Conservation (phyloP, 257 asterid species). For the Buddleja alternifolia region DNA sequence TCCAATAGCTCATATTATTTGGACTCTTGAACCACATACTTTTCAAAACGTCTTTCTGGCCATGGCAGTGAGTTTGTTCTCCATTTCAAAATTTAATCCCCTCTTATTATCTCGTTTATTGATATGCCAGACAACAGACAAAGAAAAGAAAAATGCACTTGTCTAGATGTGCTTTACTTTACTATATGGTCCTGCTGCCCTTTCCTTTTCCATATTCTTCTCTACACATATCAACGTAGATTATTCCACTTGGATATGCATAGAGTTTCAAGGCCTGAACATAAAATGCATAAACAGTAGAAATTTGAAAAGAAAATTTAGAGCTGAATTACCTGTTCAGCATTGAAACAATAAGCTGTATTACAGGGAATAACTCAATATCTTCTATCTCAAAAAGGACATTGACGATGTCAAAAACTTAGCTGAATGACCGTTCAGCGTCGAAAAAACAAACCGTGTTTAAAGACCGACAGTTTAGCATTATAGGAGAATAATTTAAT, state of each 20-base stretch:
- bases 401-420: not conserved
- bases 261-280: constrained; percentile 13
- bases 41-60: constrained; percentile 65
- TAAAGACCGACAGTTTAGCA: not conserved
- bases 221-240: constrained; percentile 14
- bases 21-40: constrained; percentile 72
- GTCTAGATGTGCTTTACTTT: constrained; percentile 22
- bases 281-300: constrained; percentile 3
- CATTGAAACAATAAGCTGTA: not conserved
- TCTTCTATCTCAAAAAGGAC: no score
- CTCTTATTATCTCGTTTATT: constrained; percentile 13
- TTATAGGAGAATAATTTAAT: constrained; percentile 10
- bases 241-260: constrained; percentile 27
- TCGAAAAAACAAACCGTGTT: not conserved
- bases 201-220: constrained; percentile 21
- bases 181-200: constrained; percentile 24
- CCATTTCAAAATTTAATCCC: constrained; percentile 9
- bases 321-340: constrained; percentile 1
- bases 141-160: constrained; percentile 17
- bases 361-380: no score
- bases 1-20: constrained; percentile 69
- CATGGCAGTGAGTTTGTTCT: constrained; percentile 73
- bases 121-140: not conserved
- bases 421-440: not conserved
- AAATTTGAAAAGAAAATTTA: not conserved